Evolutionary conservation across 2,329 filamentous ascomycete species (phyloP).

Genomic region (Colletotrichum coccodes): DNA sequence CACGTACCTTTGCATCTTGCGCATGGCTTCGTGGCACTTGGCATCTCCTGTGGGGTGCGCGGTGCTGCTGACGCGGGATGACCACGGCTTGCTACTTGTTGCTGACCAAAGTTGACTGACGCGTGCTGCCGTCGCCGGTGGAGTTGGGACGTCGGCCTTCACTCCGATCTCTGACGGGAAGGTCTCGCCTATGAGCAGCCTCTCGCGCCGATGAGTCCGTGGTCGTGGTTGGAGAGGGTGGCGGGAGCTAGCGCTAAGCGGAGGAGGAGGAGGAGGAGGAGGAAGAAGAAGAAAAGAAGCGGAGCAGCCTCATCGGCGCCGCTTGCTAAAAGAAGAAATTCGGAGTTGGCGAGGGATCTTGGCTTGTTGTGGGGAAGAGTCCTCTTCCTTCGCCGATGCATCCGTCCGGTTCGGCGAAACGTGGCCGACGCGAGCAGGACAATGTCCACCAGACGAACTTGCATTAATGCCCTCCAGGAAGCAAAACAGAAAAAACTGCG

Average conservation of each 20-base stretch:
- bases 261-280: conserved; percentile 7
- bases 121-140: neutral
- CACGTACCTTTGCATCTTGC: conserved; percentile 38
- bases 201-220: neutral
- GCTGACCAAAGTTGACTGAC: neutral
- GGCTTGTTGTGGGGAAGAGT: neutral
- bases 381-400: neutral
- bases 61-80: conserved; percentile 16
- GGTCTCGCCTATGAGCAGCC: conserved; percentile 6
- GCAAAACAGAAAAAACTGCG: neutral
- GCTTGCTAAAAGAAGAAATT: conserved; percentile 15
- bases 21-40: conserved; percentile 37
- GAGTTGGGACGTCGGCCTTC: neutral
- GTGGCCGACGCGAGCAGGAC: neutral
- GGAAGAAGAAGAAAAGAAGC: conserved; percentile 1
- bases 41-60: conserved; percentile 32
- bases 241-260: conserved; percentile 11
- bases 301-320: conserved; percentile 18
- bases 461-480: neutral
- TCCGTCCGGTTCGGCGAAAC: neutral
- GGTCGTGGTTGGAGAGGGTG: neutral
- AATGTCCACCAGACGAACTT: neutral
- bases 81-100: neutral
- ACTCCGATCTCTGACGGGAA: neutral
- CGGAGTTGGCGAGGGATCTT: neutral